phyloP scores from a whole-genome alignment of 179 eudicot genomes.

The Amaranthus tricolor region DNA sequence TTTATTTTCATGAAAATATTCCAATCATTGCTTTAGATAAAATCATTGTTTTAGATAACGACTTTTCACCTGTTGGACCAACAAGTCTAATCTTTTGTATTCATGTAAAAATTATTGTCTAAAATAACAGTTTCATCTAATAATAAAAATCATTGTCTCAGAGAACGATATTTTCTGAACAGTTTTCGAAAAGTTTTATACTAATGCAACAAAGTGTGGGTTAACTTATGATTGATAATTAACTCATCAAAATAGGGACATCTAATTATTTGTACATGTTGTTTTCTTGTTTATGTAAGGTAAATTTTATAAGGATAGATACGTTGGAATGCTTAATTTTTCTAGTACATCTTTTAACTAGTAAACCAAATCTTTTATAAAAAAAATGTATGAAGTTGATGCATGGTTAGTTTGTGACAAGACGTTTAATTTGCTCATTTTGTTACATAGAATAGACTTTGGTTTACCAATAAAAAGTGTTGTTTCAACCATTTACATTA shows the following conservation, averaged over 20 bases:
- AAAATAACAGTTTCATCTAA: no score
- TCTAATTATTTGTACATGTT: not conserved
- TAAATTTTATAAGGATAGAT: not conserved
- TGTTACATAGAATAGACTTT: constrained; percentile 2
- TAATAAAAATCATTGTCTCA: no score
- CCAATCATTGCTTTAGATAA: no score
- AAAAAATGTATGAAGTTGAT: not conserved
- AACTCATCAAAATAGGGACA: constrained; percentile 2
- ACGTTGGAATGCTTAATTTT: not conserved
- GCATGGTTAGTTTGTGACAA: not conserved
- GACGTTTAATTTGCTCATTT: constrained; percentile 3
- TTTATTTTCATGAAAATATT: no score
- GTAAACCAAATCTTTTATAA: not conserved
- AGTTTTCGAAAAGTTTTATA: not conserved
- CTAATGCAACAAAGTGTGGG: not conserved
- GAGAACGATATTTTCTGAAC: not conserved
- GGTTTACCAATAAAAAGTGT: not conserved
- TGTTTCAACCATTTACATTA: not conserved
- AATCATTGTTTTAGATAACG: no score
- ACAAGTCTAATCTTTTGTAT: no score
- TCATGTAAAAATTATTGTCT: no score
- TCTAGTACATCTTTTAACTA: not conserved
- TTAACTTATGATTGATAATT: constrained; percentile 3
- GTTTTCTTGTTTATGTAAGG: constrained; percentile 10
- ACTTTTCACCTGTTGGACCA: no score